Evolutionary conservation across 2,329 filamentous ascomycete species (phyloP).

Genomic region (Exophiala sp.): DNA sequence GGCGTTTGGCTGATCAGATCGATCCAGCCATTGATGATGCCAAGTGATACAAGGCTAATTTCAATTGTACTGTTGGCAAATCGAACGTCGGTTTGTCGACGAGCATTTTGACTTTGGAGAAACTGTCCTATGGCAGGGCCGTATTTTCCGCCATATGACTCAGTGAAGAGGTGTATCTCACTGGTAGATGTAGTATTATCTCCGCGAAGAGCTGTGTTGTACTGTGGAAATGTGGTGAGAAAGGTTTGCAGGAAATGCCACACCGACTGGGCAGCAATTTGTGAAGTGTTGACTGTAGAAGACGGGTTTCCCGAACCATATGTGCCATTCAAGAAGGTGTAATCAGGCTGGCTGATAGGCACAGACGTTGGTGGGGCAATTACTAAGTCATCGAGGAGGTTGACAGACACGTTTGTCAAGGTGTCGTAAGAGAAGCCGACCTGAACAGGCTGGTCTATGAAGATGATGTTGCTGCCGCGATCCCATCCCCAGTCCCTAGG

Average conservation of each 20-base stretch:
- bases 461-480: conserved; percentile 43
- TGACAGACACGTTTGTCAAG: conserved; percentile 41
- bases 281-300: conserved; percentile 34
- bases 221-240: conserved; percentile 56
- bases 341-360: conserved; percentile 29
- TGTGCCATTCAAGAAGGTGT: conserved; percentile 56
- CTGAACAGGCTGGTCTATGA: conserved; percentile 46
- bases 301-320: conserved; percentile 46
- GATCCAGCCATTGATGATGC: conserved; percentile 69
- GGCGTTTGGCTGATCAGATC: conserved; percentile 58
- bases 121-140: conserved; percentile 60
- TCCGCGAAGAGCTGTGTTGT: conserved; percentile 48
- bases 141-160: conserved; percentile 69
- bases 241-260: conserved; percentile 60
- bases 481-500: conserved; percentile 51
- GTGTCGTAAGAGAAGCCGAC: conserved; percentile 51
- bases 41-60: conserved; percentile 53
- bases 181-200: conserved; percentile 38
- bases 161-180: conserved; percentile 63
- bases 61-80: conserved; percentile 31
- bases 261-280: conserved; percentile 47
- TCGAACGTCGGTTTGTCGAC: conserved; percentile 50
- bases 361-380: conserved; percentile 31
- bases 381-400: conserved; percentile 35
- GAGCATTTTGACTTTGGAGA: conserved; percentile 60